Evolutionary conservation across 2,329 filamentous ascomycete species (phyloP).

Genomic region (Verruconis gallopava): DNA sequence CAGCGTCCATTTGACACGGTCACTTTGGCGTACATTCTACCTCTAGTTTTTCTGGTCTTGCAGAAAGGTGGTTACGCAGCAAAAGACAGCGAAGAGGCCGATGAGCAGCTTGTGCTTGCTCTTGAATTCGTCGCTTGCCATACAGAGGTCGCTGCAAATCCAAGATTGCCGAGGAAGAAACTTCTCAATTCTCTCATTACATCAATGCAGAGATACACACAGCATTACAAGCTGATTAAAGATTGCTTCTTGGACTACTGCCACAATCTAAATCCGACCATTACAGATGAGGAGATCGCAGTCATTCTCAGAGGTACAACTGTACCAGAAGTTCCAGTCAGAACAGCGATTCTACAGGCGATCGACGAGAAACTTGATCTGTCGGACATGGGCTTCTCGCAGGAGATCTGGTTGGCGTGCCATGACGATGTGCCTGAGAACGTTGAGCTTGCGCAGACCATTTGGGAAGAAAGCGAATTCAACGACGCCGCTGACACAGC

Average conservation of each 20-base stretch:
- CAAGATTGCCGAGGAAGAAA: slow-evolving; percentile 66
- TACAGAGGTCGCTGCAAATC: slow-evolving; percentile 61
- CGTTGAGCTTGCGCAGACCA: slow-evolving; percentile 64
- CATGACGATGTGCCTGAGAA: slow-evolving; percentile 90
- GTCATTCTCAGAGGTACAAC: slow-evolving; percentile 68
- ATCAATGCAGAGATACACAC: slow-evolving; percentile 77
- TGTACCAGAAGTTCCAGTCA: slow-evolving; percentile 65
- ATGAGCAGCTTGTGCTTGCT: slow-evolving; percentile 80
- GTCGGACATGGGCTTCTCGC: slow-evolving; percentile 71
- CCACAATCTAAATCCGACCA: slow-evolving; percentile 72
- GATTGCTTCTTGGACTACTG: slow-evolving; percentile 83
- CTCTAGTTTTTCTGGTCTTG: slow-evolving; percentile 67
- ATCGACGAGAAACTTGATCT: slow-evolving; percentile 88
- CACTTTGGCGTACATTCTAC: slow-evolving; percentile 76
- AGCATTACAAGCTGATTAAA: slow-evolving; percentile 91
- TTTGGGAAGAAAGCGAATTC: slow-evolving; percentile 91
- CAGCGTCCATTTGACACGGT: slow-evolving; percentile 87
- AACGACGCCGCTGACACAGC: slow-evolving; percentile 53
- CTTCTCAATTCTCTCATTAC: slow-evolving; percentile 59
- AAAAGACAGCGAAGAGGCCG: slow-evolving; percentile 56
- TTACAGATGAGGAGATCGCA: slow-evolving; percentile 56
- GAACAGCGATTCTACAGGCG: slow-evolving; percentile 74
- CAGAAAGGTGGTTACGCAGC: slow-evolving; percentile 59
- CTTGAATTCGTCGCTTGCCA: slow-evolving; percentile 85
- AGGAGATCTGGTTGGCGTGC: slow-evolving; percentile 85